Percentiles rank a stretch among this genome's conserved stretches.
Conservation (phyloP, 108 stramenopile species). For the Conticribra weissflogii region DNA sequence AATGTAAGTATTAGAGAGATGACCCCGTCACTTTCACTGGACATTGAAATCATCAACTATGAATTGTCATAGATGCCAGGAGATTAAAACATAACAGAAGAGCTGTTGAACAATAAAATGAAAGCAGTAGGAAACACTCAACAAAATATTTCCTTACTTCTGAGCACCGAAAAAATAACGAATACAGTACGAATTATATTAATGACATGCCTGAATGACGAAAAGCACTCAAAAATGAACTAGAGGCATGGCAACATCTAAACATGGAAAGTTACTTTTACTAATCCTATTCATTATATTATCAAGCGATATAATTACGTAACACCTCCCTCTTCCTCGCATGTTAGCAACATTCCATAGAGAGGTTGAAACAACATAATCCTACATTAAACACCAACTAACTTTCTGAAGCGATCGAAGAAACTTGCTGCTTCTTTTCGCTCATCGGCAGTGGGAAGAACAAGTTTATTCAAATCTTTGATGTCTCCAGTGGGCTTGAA, state of each 20-base stretch:
- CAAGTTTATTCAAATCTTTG: slow-evolving; percentile 51
- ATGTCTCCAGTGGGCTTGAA: slow-evolving; percentile 69
- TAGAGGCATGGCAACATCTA: too few species aligned
- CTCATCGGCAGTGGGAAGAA: slow-evolving; percentile 65
- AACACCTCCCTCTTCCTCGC: too few species aligned
- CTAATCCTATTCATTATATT: too few species aligned
- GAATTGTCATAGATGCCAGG: slow-evolving; percentile 81
- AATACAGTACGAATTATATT: too few species aligned
- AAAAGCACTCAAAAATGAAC: too few species aligned
- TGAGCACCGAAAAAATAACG: too few species aligned
- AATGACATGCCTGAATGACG: too few species aligned
- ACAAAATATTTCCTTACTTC: too few species aligned
- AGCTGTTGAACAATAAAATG: slow-evolving; percentile 56
- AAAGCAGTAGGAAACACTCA: slow-evolving; percentile 10
- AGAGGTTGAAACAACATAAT: too few species aligned
- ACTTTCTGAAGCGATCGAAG: slow-evolving; percentile 35
- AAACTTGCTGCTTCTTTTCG: slow-evolving; percentile 30
- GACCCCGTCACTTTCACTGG: slow-evolving; percentile 1
- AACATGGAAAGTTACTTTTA: too few species aligned
- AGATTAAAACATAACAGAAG: slow-evolving; percentile 49
- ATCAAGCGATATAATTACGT: too few species aligned
- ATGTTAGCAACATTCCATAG: too few species aligned
- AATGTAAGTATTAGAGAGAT: slow-evolving; percentile 6
- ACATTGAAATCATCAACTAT: slow-evolving; percentile 33
- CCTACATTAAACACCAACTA: slow-evolving; percentile 26